Evolutionary conservation across 1,139 yeast species (phyloP).

Genomic region (Protomyces macrosporus): DNA sequence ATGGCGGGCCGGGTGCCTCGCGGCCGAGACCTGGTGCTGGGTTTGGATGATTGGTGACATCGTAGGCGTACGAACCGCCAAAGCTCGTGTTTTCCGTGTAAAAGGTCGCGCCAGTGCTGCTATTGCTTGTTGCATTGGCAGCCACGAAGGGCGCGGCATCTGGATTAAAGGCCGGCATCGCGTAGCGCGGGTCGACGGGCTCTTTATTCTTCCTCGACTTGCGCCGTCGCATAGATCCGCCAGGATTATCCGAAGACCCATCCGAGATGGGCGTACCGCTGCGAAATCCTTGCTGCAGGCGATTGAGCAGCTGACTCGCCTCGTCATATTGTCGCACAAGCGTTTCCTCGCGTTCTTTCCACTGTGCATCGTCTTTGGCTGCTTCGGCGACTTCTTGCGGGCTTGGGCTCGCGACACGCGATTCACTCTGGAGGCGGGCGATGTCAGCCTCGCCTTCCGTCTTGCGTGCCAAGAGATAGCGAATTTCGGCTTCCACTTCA

Average conservation of each 20-base stretch:
- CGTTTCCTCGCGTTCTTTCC: constrained; percentile 19
- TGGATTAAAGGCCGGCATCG: constrained; percentile 16
- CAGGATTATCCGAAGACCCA: background rate
- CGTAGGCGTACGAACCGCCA: background rate
- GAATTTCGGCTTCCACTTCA: constrained; percentile 20
- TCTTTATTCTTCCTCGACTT: constrained; percentile 1
- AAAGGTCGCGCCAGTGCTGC: background rate
- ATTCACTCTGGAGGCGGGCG: background rate
- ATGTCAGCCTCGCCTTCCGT: constrained; percentile 15
- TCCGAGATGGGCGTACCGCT: constrained; percentile 13
- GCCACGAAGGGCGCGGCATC: constrained; percentile 23
- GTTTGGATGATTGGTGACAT: background rate
- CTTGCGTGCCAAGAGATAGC: constrained; percentile 17
- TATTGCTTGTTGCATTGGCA: background rate
- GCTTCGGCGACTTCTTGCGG: constrained; percentile 12
- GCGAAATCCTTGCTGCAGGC: background rate
- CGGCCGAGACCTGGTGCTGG: background rate
- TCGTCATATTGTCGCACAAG: constrained; percentile 17
- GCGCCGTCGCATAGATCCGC: constrained; percentile 1
- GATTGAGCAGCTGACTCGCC: constrained; percentile 1
- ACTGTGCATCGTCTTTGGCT: constrained; percentile 1
- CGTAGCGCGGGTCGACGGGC: background rate
- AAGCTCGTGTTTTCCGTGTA: background rate
- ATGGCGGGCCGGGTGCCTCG: background rate
- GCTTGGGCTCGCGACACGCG: constrained; percentile 11